Base-by-base conservation (phyloP, 2,329 filamentous ascomycete species). In the Colletotrichum siamense region DNA sequence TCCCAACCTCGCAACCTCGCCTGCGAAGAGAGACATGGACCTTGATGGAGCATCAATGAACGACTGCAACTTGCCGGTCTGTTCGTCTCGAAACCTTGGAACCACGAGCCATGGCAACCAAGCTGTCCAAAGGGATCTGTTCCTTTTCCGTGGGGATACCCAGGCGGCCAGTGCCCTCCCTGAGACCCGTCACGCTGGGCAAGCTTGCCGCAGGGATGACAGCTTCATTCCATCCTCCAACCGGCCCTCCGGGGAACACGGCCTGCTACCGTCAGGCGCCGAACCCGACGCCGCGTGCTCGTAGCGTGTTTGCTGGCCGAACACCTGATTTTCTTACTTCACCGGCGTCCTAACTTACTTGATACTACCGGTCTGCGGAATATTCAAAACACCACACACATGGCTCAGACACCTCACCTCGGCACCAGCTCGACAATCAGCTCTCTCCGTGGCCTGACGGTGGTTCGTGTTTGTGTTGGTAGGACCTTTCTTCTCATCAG, bases 131-230 rank as follows among this genome's bases (percentile, higher is more conserved):
- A 63, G 66, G 71, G 71, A 67, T 63, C 36, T 34, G 59, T 74
- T 77, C 71, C 61, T 69, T 64, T 30, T 28, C 62, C 34, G 44
- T 61, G 67, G 68, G 68, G 68, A 71, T 71, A 36, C 32, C 49
- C 49, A 52, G 28, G 76, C 73, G 71, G 59, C 63, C 74, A 73
- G 34, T 74, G 74, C 74, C 39, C 64, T 55, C 69, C 73, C 63
- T 73, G 18, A 30, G 49, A 64, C 68, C 63, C 70, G 63, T 68
- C 30, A 61, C 34, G 22, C 64, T 26, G 62, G 67, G 55, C 63
- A 67, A 49, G 44, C 44, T 74, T 57, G 39, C 52, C 57, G 69
- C 69, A 76, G 71, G 71, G 71, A 65, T 68, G 52, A 68, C 52
- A 65, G 65, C 73, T 73, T 74, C 63, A 30, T 30, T 39, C n/a